phyloP scores from a whole-genome alignment of 1,284 basidiomycete genomes.

The Puccinia polysora region DNA sequence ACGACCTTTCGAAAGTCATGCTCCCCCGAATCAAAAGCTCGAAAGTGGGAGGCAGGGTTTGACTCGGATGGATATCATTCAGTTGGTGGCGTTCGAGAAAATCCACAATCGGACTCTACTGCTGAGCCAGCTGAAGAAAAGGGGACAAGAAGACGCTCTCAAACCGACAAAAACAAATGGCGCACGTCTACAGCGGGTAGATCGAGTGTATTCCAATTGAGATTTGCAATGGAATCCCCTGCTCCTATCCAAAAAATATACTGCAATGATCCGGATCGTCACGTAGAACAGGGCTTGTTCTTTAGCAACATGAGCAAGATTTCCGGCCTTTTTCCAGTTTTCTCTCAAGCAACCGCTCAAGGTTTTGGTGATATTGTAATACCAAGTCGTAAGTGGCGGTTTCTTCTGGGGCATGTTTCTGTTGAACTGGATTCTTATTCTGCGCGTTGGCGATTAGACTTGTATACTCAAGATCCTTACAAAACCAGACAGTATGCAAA shows the following conservation, averaged over 20 bases:
- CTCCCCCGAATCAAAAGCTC: conserved; percentile 27
- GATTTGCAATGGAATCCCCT: conserved; percentile 10
- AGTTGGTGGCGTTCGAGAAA: too few species aligned
- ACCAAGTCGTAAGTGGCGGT: conserved; percentile 18
- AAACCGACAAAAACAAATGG: background rate
- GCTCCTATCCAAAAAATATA: conserved; percentile 26
- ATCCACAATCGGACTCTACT: background rate
- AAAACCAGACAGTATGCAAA: conserved; percentile 24
- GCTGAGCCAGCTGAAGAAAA: background rate
- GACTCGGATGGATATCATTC: too few species aligned
- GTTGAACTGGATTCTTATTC: background rate
- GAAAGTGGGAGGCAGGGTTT: background rate
- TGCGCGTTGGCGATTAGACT: background rate
- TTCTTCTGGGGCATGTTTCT: too few species aligned
- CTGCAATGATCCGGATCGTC: conserved; percentile 6
- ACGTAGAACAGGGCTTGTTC: conserved; percentile 30
- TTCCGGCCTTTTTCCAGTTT: conserved; percentile 27
- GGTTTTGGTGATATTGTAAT: conserved; percentile 39
- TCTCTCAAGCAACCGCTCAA: conserved; percentile 37
- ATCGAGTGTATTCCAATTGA: background rate
- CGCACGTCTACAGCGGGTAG: background rate
- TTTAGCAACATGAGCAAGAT: conserved; percentile 26
- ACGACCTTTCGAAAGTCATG: conserved; percentile 13
- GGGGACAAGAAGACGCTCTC: background rate
- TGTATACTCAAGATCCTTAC: conserved; percentile 35